Conservation (phyloP, 2,329 filamentous ascomycete species). For the Aspergillus bombycis region DNA sequence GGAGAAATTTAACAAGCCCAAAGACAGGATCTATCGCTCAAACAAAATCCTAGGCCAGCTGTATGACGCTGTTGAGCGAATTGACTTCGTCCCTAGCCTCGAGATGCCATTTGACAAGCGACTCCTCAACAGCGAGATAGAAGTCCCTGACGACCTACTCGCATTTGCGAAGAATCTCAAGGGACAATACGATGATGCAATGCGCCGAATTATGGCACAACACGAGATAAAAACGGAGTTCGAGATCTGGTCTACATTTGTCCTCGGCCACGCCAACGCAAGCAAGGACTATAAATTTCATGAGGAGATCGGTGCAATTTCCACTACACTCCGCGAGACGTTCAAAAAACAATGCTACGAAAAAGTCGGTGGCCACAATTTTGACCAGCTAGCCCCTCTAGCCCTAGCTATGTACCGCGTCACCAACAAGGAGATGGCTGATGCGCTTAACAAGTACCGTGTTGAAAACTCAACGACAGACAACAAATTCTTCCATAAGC, state of each 20-base stretch:
- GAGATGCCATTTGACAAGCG: slow-evolving; percentile 73
- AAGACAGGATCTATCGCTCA: slow-evolving; percentile 65
- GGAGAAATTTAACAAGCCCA: slow-evolving; percentile 63
- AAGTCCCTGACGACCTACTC: slow-evolving; percentile 59
- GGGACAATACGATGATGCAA: slow-evolving; percentile 71
- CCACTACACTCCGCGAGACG: slow-evolving; percentile 66
- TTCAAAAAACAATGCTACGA: slow-evolving; percentile 70
- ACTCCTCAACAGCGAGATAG: slow-evolving; percentile 65
- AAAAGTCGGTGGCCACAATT: slow-evolving; percentile 63
- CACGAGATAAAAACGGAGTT: slow-evolving; percentile 85
- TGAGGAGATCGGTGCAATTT: slow-evolving; percentile 76
- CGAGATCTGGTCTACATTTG: slow-evolving; percentile 87
- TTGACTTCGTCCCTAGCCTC: slow-evolving; percentile 75
- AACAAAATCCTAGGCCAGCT: slow-evolving; percentile 74
- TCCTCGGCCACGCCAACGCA: slow-evolving; percentile 72
- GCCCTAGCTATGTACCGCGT: slow-evolving; percentile 86
- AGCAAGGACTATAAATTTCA: slow-evolving; percentile 82
- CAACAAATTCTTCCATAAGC: slow-evolving; percentile 12
- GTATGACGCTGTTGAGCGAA: slow-evolving; percentile 73
- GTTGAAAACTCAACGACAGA: slow-evolving; percentile 22
- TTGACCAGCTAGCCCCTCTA: slow-evolving; percentile 67
- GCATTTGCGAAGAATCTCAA: slow-evolving; percentile 69
- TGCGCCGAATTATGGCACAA: slow-evolving; percentile 82
- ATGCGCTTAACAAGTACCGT: slow-evolving; percentile 58
- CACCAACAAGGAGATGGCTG: slow-evolving; percentile 70